These are phyloP conservation scores for Trichoderma harzianum DNA, from an alignment of 2,329 filamentous ascomycete genomes.

Conservation along the genomic window DNA sequence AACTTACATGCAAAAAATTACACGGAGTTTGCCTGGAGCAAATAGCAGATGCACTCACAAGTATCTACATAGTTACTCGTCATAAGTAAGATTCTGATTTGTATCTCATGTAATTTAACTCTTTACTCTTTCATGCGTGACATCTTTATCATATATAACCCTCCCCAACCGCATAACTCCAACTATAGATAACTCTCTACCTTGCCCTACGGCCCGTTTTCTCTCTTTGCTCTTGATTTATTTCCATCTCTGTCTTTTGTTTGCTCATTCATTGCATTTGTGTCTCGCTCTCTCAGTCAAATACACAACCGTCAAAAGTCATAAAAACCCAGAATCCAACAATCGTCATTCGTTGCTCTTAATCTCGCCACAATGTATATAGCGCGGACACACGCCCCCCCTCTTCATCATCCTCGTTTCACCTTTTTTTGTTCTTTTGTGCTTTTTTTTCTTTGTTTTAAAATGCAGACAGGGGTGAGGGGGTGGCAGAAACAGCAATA, in stretches of 20 bases:
- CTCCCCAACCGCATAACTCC: conserved; percentile 12
- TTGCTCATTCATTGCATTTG: conserved; percentile 1
- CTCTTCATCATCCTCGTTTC: conserved; percentile 13
- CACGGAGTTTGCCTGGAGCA: background rate
- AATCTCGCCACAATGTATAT: conserved; percentile 1
- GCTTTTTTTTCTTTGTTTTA: conserved; percentile 14
- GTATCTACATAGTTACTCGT: background rate
- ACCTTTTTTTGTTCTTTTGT: background rate
- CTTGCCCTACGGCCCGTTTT: background rate
- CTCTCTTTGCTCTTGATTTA: background rate
- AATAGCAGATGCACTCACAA: background rate
- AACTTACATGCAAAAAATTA: too few species aligned
- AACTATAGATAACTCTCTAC: background rate
- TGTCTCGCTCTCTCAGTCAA: background rate
- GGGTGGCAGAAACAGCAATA: conserved; percentile 5
- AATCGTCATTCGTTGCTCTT: conserved; percentile 19
- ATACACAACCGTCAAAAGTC: background rate
- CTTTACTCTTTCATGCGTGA: conserved; percentile 17
- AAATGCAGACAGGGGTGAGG: conserved; percentile 6
- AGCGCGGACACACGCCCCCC: background rate
- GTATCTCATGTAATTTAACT: conserved; percentile 7
- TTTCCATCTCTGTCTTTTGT: conserved; percentile 4
- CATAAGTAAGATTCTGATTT: background rate
- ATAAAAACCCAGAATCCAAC: conserved; percentile 23
- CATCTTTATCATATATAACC: conserved; percentile 16